Evolutionary conservation across 2,329 filamentous ascomycete species (phyloP).

Genomic region (Colletotrichum sp.): DNA sequence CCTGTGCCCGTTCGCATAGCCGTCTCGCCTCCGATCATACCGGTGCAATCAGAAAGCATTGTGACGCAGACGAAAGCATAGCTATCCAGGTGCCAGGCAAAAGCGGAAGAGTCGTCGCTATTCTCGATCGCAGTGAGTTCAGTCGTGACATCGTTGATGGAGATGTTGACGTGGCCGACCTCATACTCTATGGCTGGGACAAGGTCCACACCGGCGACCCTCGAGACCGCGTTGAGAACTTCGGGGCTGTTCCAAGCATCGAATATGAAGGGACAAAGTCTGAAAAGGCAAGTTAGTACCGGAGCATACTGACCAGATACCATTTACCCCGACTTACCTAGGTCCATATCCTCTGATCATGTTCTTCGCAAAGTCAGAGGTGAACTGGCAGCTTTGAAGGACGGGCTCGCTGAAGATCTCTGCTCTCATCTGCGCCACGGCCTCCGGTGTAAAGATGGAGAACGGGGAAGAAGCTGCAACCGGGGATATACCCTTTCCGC

Average conservation of each 20-base stretch:
- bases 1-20: conserved; percentile 60
- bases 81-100: conserved; percentile 69
- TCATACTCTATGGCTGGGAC: conserved; percentile 59
- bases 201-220: conserved; percentile 59
- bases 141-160: conserved; percentile 50
- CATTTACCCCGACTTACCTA: conserved; percentile 45
- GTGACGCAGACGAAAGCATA: conserved; percentile 73
- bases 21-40: conserved; percentile 72
- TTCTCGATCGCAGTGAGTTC: conserved; percentile 34
- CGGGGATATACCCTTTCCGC: conserved; percentile 63
- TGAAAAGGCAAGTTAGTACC: conserved; percentile 25
- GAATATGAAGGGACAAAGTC: conserved; percentile 67
- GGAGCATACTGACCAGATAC: conserved; percentile 20
- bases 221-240: conserved; percentile 50
- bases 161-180: conserved; percentile 59
- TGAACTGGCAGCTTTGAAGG: conserved; percentile 59
- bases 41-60: conserved; percentile 67
- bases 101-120: conserved; percentile 57
- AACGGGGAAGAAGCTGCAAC: conserved; percentile 71
- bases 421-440: conserved; percentile 64
- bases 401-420: conserved; percentile 67
- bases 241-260: conserved; percentile 49
- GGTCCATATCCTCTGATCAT: conserved; percentile 54
- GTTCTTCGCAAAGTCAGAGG: conserved; percentile 50
- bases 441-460: conserved; percentile 65